Percentiles rank a stretch among this genome's conserved stretches.
Evolutionary conservation across 805 yeast genomes (phyloP).

Genomic region (Ogataea trehaloabstinens): DNA sequence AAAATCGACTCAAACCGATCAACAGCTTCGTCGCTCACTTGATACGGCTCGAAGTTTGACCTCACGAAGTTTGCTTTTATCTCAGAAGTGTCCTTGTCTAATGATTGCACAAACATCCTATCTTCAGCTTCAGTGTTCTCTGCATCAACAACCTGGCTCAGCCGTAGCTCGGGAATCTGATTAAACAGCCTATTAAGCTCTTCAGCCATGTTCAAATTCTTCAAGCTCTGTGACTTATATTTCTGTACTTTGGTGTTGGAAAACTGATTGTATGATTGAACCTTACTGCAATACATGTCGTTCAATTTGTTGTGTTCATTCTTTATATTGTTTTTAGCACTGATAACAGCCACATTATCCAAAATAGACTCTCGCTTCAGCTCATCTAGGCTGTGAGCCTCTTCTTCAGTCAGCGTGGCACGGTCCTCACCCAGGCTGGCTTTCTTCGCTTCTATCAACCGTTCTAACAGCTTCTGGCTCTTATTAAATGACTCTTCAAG

Average conservation of each 20-base stretch:
- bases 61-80: slow-evolving; percentile 10
- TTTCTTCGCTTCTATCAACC: slow-evolving; percentile 6
- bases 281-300: slow-evolving; percentile 13
- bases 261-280: slow-evolving; percentile 18
- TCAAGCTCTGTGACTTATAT: slow-evolving; percentile 18
- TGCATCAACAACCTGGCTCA: slow-evolving; percentile 11
- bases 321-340: slow-evolving; percentile 21
- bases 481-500: slow-evolving; percentile 20
- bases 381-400: slow-evolving; percentile 9
- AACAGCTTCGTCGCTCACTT: slow-evolving; percentile 18
- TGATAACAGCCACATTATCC: slow-evolving; percentile 19
- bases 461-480: slow-evolving; percentile 10
- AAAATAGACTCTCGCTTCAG: slow-evolving; percentile 16
- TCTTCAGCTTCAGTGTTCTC: slow-evolving; percentile 9
- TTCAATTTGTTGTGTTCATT: slow-evolving; percentile 12
- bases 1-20: slow-evolving; percentile 17
- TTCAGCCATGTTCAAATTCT: slow-evolving; percentile 14
- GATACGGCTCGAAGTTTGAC: slow-evolving; percentile 12
- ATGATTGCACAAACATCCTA: slow-evolving; percentile 9
- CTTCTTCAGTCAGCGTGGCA: slow-evolving; percentile 2
- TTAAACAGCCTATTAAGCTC: slow-evolving; percentile 15
- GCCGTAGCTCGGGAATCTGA: slow-evolving; percentile 21
- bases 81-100: slow-evolving; percentile 11
- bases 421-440: neutral
- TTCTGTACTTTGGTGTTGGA: slow-evolving; percentile 17